Base-by-base conservation (phyloP, 768 basidiomycete genomes). In the Pulveroboletus sp. region DNA sequence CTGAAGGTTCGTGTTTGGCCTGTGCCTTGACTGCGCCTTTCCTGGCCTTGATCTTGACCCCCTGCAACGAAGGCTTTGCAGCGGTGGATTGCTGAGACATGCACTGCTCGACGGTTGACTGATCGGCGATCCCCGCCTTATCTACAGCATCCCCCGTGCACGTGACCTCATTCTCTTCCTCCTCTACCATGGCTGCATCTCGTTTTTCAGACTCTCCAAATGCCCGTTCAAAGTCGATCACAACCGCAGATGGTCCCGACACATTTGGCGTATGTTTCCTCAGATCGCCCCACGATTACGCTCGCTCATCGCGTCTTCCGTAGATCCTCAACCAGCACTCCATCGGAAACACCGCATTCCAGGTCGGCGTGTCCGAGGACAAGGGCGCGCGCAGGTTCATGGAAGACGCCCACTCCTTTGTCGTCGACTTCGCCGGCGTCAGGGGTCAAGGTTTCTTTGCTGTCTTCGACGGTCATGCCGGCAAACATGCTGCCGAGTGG, bases 401-500 rank as follows among this genome's bases (percentile, higher is more conserved):
- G 96, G 96, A 98, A 70, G 96, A 98, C 66, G 83, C 92, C 7
- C 93, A 98, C 67, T 92, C 93, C 20, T 96, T 97, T 62, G 84
- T 98, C 50, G 88, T 94, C 54, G 94, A 98, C 65, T 99, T 89
- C 67, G 93, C 83, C 31, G 81, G 83, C 30, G 76, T 98, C 17
- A 82, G 86, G 37, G 96, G 96, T 1, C 96, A 99, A 66, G 96
- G 94, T 8, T 98, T 96, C 76, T 98, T 95, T 67, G 95, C 95
- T 6, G 83, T 99, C 38, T 99, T 98, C 61, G 96, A 99, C 60
- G 96, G 96, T 3, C 96, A 99, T 66, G 96, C 96, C 1, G 96
- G 96, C 16, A 98, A 95, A 67, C 91, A 97, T 61, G 94, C 95
- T 29, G 96, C 96, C 23, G 96, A 99, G 68, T 98, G 95, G 94